A percentile compares a stretch with the other conserved stretches of the same genome.
Conservation (phyloP, 139 green algal species). For the Pseudopediastrum boryanum region DNA sequence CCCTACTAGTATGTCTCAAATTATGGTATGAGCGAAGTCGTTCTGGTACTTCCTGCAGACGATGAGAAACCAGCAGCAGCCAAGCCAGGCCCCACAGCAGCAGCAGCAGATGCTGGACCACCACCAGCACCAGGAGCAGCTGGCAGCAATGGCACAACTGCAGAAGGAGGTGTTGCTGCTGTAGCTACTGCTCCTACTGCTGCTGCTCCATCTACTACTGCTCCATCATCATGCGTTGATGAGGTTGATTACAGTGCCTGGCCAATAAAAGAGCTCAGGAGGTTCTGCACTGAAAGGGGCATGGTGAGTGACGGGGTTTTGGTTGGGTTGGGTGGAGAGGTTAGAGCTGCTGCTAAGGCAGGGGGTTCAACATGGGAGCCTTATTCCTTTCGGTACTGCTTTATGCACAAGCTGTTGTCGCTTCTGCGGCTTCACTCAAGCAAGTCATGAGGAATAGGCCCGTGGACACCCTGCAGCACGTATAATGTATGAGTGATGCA, state of each 20-base stretch:
- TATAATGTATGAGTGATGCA: too few species aligned
- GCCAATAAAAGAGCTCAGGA: slow-evolving; percentile 79
- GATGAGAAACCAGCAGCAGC: background rate
- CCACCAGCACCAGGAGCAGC: background rate
- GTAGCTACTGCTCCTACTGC: background rate
- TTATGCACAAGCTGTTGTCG: background rate
- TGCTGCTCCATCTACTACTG: background rate
- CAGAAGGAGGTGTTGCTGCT: background rate
- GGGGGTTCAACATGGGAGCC: background rate
- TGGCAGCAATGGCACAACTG: slow-evolving; percentile 21
- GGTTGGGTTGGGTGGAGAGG: background rate
- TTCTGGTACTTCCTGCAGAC: background rate
- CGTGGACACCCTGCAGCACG: too few species aligned
- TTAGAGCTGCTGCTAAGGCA: background rate
- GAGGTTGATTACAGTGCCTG: slow-evolving; percentile 65
- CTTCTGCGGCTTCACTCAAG: too few species aligned
- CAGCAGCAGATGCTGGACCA: background rate
- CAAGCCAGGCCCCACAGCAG: background rate
- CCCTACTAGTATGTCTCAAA: slow-evolving; percentile 1
- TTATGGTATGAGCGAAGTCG: background rate
- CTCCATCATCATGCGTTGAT: background rate
- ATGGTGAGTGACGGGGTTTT: slow-evolving; percentile 12
- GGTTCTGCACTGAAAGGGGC: slow-evolving; percentile 62
- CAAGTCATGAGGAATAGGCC: too few species aligned
- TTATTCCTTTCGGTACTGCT: background rate